Base-by-base conservation (phyloP, 352 stramenopile species). In the Hyphochytrium catenoides region DNA sequence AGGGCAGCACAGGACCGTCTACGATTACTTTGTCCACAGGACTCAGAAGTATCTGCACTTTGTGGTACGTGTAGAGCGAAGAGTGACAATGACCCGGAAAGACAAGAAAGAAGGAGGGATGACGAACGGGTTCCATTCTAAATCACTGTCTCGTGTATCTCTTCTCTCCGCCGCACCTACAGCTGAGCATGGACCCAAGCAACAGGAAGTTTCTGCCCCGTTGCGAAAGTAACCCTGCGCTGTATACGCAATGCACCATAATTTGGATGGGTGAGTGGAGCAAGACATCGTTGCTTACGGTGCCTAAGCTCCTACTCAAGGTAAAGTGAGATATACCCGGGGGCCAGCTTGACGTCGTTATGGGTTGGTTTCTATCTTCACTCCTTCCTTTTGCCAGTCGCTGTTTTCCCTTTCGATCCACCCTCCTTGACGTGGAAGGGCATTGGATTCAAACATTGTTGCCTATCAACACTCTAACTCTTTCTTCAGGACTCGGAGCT, bases 231-330 rank as follows among this genome's bases (percentile, higher is more conserved):
- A 94, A 93, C 37, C 83, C 83, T 7, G 82, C 83, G 12, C 48
- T 95, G 16, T 93, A 91, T 55, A 92, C 72, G 12, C 53, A 59
- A 2, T 94, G 78, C 38, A 47, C 63, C 11, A 83, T 92, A 29
- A 59, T 87, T 0, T 95, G 83, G 83, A 89, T 95, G 51, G 83
- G 76, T 0, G 65, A 90, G 39, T 95, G 82, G 82, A 67, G 56
- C 15, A 22, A 46, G 0, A 41, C 41, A 14, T 83, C 62, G 18
- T 65, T 93, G 55, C 57, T 61, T 26, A 47, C 57, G 14, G 45
- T 94, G 0, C 78, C 79, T 2, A 57, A 74, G 24, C 47, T 82
- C 11, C 31, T 83, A 11, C 23, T 84, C 3, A 51, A 43, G 0
- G 62, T 61, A 1, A 36, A 38, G 18, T 44, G 52, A 21, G 40